Evolutionary conservation across 306 rosid genomes (phyloP).

Genomic region (Inga oerstediana): DNA sequence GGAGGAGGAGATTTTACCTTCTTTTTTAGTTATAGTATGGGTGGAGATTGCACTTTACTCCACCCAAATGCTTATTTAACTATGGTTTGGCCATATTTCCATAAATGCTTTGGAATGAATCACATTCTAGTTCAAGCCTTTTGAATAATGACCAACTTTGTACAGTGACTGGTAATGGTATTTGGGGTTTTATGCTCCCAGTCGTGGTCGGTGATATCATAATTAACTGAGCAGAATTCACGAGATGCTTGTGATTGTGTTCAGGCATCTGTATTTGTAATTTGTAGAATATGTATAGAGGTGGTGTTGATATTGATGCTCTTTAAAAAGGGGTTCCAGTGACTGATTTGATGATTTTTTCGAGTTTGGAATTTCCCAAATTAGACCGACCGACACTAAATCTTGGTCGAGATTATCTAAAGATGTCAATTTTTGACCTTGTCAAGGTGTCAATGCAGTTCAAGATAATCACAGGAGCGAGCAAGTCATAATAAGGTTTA

Average conservation of each 20-base stretch:
- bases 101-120: constrained; percentile 5
- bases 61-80: constrained; percentile 18
- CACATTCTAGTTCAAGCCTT: constrained; percentile 10
- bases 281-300: constrained; percentile 30
- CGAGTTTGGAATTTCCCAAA: background rate
- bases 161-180: constrained; percentile 41
- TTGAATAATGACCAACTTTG: constrained; percentile 54
- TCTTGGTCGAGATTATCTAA: background rate
- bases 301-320: background rate
- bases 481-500: background rate
- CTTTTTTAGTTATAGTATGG: background rate
- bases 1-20: constrained; percentile 28
- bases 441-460: background rate
- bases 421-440: background rate
- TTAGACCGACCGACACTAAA: background rate
- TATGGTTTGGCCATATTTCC: background rate
- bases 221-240: background rate
- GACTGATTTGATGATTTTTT: background rate
- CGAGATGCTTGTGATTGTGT: constrained; percentile 17
- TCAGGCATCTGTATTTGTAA: background rate
- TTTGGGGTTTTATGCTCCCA: constrained; percentile 33
- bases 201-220: constrained; percentile 8
- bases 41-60: constrained; percentile 8
- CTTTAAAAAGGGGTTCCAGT: background rate
- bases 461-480: background rate